A percentile compares a stretch with the other conserved stretches of the same genome.
Conservation (phyloP, 202 grass and related monocot species). For the Zizania palustris region DNA sequence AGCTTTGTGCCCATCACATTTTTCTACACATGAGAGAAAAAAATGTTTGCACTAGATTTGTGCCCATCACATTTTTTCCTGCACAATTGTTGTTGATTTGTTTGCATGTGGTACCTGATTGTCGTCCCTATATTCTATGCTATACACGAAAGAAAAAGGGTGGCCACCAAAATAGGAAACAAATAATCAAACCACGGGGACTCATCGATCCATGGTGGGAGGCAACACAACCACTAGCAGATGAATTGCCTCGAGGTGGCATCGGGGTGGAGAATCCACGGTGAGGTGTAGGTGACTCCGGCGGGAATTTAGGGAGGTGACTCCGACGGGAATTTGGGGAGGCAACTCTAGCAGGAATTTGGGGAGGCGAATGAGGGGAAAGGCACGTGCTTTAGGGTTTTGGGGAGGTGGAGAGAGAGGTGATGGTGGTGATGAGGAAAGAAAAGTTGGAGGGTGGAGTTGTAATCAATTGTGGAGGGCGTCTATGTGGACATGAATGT, state of each 20-base stretch:
- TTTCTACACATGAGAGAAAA: too few relatives aligned
- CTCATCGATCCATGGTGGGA: constrained; percentile 16
- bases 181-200: background rate
- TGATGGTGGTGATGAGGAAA: constrained; percentile 19
- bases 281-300: background rate
- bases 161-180: background rate
- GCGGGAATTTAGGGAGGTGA: too few relatives aligned
- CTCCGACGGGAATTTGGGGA: background rate
- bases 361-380: constrained; percentile 35
- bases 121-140: background rate
- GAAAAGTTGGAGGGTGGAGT: constrained; percentile 26
- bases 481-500: constrained; percentile 52
- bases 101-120: too few relatives aligned
- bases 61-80: too few relatives aligned
- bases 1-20: too few relatives aligned
- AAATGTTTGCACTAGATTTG: too few relatives aligned
- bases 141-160: background rate
- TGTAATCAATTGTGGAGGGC: constrained; percentile 40
- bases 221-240: background rate
- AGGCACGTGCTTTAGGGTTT: constrained; percentile 54
- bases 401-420: constrained; percentile 30
- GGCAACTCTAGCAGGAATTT: background rate
- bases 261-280: background rate
- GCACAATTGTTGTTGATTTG: too few relatives aligned
- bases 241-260: constrained; percentile 14